Evolutionary conservation across 2,329 filamentous ascomycete species (phyloP).

Genomic region (Exophiala lecanii-corni): DNA sequence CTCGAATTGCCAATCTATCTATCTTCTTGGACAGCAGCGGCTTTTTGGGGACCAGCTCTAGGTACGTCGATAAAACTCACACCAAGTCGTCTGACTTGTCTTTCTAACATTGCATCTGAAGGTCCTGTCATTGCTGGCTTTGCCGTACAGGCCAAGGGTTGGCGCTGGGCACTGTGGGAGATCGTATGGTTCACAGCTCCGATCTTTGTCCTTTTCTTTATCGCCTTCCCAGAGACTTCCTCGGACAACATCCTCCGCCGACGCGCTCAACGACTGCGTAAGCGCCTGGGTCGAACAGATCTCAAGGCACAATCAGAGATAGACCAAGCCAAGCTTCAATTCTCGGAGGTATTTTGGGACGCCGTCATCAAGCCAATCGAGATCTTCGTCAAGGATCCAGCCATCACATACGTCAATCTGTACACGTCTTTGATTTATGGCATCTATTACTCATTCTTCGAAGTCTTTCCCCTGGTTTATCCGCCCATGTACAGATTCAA

Average conservation of each 20-base stretch:
- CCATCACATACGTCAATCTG: slow-evolving; percentile 56
- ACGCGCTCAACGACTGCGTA: slow-evolving; percentile 57
- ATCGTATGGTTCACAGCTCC: slow-evolving; percentile 59
- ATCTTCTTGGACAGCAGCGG: slow-evolving; percentile 52
- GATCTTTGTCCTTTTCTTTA: slow-evolving; percentile 54
- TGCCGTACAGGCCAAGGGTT: slow-evolving; percentile 51
- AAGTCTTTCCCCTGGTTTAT: slow-evolving; percentile 62
- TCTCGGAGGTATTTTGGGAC: slow-evolving; percentile 40
- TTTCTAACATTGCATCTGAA: too few species aligned
- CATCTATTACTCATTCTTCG: slow-evolving; percentile 54
- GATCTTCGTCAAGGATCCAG: slow-evolving; percentile 58
- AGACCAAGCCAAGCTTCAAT: slow-evolving; percentile 51
- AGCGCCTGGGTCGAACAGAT: slow-evolving; percentile 49
- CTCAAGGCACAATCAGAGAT: slow-evolving; percentile 62
- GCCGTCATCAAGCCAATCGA: slow-evolving; percentile 58
- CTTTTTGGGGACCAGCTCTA: slow-evolving; percentile 47
- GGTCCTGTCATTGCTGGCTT: slow-evolving; percentile 56
- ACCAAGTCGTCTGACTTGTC: too few species aligned
- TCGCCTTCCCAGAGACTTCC: slow-evolving; percentile 62
- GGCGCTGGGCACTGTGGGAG: slow-evolving; percentile 58
- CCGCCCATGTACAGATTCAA: slow-evolving; percentile 54
- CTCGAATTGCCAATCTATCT: slow-evolving; percentile 55
- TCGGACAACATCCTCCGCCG: slow-evolving; percentile 56
- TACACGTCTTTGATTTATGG: slow-evolving; percentile 57
- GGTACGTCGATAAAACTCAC: too few species aligned